These are phyloP conservation scores for Coemansia sp. DNA, from an alignment of 192 early-diverging fungal genomes.

Conservation along the genomic window DNA sequence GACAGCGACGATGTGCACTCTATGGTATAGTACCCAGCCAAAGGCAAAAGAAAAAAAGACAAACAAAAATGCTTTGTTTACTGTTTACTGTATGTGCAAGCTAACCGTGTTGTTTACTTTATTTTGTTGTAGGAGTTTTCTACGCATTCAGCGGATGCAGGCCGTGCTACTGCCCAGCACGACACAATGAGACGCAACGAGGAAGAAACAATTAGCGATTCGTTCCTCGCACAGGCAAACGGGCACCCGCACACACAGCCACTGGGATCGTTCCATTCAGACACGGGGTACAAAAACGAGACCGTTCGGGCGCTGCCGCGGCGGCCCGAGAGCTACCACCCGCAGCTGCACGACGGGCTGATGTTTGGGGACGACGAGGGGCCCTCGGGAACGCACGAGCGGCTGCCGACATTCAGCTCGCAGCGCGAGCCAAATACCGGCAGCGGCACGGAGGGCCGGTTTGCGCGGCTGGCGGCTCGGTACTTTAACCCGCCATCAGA, in stretches of 20 bases:
- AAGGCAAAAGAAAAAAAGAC: too few species aligned
- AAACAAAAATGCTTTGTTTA: background rate
- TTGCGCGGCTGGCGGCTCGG: slow-evolving; percentile 31
- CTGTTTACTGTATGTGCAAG: background rate
- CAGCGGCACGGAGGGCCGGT: slow-evolving; percentile 3
- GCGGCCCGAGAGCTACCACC: slow-evolving; percentile 35
- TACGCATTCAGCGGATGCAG: slow-evolving; percentile 18
- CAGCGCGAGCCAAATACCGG: slow-evolving; percentile 1
- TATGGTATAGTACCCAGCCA: too few species aligned
- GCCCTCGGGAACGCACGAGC: background rate
- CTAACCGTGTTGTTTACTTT: background rate
- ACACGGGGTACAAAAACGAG: slow-evolving; percentile 1
- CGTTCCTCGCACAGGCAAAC: background rate
- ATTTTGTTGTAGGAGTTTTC: slow-evolving; percentile 26
- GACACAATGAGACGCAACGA: background rate
- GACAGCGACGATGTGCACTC: slow-evolving; percentile 27
- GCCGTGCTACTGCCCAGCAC: background rate
- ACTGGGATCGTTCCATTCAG: slow-evolving; percentile 27
- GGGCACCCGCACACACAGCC: background rate
- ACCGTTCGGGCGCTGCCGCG: slow-evolving; percentile 5
- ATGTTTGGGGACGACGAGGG: slow-evolving; percentile 1
- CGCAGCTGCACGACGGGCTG: background rate
- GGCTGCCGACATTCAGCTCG: slow-evolving; percentile 30
- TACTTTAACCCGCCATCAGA: slow-evolving; percentile 11
- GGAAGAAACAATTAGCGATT: background rate